Evolutionary conservation across 176 grass and related monocot species (phyloP).

Genomic region (Juncus inflexus): DNA sequence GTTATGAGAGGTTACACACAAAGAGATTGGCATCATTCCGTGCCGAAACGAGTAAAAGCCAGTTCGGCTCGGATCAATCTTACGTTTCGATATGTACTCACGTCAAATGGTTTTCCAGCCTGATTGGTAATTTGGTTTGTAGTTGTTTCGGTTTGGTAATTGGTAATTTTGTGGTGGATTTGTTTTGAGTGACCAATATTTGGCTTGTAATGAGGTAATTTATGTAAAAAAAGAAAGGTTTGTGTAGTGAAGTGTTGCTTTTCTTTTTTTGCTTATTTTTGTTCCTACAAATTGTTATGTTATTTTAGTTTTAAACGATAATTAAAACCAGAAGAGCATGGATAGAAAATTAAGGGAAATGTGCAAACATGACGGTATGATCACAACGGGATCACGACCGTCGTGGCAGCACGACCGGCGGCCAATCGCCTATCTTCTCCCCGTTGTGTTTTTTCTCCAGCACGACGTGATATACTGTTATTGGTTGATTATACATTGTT

Average conservation of each 20-base stretch:
- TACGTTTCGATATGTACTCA: constrained; percentile 54
- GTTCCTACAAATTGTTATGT: no score
- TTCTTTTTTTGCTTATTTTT: no score
- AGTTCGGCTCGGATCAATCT: constrained; percentile 68
- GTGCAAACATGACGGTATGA: no score
- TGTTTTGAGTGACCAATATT: neutral
- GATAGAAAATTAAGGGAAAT: no score
- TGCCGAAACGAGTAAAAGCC: constrained; percentile 64
- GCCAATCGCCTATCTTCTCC: no score
- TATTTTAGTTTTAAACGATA: no score
- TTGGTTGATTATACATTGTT: no score
- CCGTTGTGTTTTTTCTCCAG: no score
- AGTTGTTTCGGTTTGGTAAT: neutral
- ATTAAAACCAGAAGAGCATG: no score
- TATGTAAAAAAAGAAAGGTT: neutral
- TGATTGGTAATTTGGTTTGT: neutral
- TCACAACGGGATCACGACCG: no score
- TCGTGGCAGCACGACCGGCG: no score
- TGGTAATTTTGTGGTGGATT: neutral
- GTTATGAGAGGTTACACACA: constrained; percentile 83
- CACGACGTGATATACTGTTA: no score
- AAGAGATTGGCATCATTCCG: constrained; percentile 75
- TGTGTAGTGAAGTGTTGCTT: neutral
- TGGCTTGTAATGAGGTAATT: neutral
- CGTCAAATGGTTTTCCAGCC: constrained; percentile 17